Evolutionary conservation across 352 stramenopile genomes (phyloP).

Genomic region (Phytophthora macrochlamydospora): DNA sequence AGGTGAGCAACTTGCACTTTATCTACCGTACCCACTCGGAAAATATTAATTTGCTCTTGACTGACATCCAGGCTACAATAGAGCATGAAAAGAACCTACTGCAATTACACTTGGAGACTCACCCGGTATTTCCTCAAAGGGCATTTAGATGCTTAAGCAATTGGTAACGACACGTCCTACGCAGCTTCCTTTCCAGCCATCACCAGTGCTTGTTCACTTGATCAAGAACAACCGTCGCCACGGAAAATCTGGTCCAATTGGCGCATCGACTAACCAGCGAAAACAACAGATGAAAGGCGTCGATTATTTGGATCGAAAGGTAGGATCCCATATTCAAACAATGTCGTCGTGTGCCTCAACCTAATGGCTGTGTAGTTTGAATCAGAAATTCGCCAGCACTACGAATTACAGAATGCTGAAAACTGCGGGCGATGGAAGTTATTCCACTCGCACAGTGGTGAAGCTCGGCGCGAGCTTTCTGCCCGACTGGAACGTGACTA

Average conservation of each 20-base stretch:
- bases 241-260: conserved; percentile 2
- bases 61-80: conserved; percentile 14
- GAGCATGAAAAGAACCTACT: conserved; percentile 43
- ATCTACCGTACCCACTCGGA: no score
- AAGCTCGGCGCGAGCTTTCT: conserved; percentile 25
- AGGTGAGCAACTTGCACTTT: conserved; percentile 8
- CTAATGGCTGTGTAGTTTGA: conserved; percentile 40
- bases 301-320: conserved; percentile 63
- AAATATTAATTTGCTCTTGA: neutral
- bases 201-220: conserved; percentile 48
- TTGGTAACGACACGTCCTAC: no score
- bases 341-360: neutral
- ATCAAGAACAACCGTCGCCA: conserved; percentile 43
- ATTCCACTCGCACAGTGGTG: conserved; percentile 40
- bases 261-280: conserved; percentile 27
- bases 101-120: conserved; percentile 53
- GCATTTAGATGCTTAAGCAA: no score
- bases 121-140: conserved; percentile 35
- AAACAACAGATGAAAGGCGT: conserved; percentile 39
- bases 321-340: conserved; percentile 15
- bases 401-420: conserved; percentile 55
- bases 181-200: conserved; percentile 62
- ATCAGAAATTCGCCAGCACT: conserved; percentile 62
- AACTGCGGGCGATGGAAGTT: conserved; percentile 58
- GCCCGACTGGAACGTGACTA: conserved; percentile 40